These are phyloP conservation scores for Pseudonitzschia multistriata DNA, from an alignment of 108 stramenopile genomes.

Conservation along the genomic window DNA sequence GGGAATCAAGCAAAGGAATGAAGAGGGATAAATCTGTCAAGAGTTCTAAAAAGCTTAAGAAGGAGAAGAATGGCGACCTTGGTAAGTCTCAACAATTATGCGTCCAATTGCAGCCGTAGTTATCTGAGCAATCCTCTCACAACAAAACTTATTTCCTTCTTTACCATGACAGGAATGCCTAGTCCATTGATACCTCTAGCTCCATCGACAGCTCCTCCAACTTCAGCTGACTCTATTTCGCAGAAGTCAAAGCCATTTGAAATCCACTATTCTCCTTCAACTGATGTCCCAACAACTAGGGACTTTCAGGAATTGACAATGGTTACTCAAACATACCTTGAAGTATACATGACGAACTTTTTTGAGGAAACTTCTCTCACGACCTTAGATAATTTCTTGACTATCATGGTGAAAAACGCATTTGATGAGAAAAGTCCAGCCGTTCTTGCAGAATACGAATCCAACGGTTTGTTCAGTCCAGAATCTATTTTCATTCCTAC, in stretches of 20 bases:
- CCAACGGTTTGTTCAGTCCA: conserved; percentile 31
- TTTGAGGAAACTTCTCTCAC: conserved; percentile 30
- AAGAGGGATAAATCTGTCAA: neutral
- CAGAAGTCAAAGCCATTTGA: conserved; percentile 22
- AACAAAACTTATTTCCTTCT: neutral
- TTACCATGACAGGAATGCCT: neutral
- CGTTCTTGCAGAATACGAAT: conserved; percentile 24
- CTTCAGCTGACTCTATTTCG: conserved; percentile 29
- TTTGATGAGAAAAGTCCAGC: conserved; percentile 22
- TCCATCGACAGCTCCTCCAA: conserved; percentile 28
- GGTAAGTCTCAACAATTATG: conserved; percentile 9
- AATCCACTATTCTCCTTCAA: conserved; percentile 18
- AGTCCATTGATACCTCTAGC: neutral
- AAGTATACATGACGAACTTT: conserved; percentile 20
- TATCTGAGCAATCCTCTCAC: no score
- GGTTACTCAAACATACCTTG: conserved; percentile 27
- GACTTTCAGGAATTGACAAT: conserved; percentile 24
- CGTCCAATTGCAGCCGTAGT: no score
- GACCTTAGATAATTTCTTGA: conserved; percentile 34
- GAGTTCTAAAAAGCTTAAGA: neutral
- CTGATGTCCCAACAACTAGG: conserved; percentile 5
- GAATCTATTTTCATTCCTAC: conserved; percentile 35
- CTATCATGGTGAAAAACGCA: conserved; percentile 20
- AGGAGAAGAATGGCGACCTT: neutral
- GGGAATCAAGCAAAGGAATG: neutral